Conservation (phyloP, 1,284 basidiomycete genomes). For the Irpex sp. region DNA sequence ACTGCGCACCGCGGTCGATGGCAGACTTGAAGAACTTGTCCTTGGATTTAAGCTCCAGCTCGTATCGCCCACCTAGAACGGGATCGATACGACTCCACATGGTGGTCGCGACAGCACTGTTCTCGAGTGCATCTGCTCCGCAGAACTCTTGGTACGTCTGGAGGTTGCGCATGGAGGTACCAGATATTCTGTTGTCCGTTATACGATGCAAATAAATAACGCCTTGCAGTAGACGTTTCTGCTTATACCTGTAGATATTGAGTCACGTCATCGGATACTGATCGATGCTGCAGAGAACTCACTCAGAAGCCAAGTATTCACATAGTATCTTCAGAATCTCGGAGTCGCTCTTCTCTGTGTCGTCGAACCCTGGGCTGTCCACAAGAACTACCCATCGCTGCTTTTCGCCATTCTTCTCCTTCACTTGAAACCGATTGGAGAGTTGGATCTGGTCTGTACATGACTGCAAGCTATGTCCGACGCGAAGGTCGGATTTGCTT, state of each 20-base stretch:
- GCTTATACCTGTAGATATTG: slow-evolving; percentile 7
- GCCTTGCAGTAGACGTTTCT: slow-evolving; percentile 10
- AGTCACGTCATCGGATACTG: background rate
- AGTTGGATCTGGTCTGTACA: slow-evolving; percentile 15
- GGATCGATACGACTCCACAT: slow-evolving; percentile 46
- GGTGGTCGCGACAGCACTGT: slow-evolving; percentile 44
- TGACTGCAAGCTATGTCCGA: slow-evolving; percentile 15
- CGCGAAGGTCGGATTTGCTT: slow-evolving; percentile 16
- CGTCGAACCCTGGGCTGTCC: slow-evolving; percentile 36
- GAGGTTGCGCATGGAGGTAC: slow-evolving; percentile 15
- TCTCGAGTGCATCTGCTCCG: slow-evolving; percentile 12
- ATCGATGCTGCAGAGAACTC: background rate
- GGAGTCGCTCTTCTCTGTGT: slow-evolving; percentile 28
- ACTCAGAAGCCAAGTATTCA: slow-evolving; percentile 11
- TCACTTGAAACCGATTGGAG: slow-evolving; percentile 19
- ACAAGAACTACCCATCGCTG: slow-evolving; percentile 22
- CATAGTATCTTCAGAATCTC: slow-evolving; percentile 23
- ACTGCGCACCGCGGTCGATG: slow-evolving; percentile 16
- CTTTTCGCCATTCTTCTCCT: slow-evolving; percentile 13
- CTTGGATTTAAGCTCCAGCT: slow-evolving; percentile 14
- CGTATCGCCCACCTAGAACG: slow-evolving; percentile 8
- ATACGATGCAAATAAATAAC: slow-evolving; percentile 20
- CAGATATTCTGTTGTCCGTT: slow-evolving; percentile 17
- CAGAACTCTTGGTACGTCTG: slow-evolving; percentile 16
- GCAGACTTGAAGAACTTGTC: slow-evolving; percentile 19